Percentiles rank a stretch among this genome's conserved stretches.
Conservation (phyloP, 306 rosid genomes). For the Ormosia emarginata region DNA sequence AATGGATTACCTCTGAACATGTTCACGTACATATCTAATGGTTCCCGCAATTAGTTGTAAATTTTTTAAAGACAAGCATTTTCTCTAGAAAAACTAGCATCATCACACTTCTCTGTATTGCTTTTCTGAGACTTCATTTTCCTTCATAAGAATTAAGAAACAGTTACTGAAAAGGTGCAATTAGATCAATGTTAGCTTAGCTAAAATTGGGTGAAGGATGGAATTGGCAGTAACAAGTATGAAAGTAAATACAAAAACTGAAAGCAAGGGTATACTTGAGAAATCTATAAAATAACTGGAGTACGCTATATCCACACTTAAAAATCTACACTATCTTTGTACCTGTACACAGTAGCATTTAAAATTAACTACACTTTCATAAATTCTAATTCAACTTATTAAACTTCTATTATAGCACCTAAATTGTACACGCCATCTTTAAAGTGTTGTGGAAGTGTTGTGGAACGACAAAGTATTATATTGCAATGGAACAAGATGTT, state of each 20-base stretch:
- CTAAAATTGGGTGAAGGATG: background rate
- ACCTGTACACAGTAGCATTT: background rate
- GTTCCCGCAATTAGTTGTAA: background rate
- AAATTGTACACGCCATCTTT: background rate
- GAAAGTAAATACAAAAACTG: background rate
- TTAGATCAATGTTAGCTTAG: background rate
- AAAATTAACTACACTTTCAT: background rate
- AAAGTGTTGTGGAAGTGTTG: background rate
- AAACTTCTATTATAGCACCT: background rate
- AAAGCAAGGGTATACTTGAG: background rate
- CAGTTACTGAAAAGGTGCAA: background rate
- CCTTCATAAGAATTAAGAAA: background rate
- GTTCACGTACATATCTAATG: background rate
- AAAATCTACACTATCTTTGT: background rate
- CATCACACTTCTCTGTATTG: background rate
- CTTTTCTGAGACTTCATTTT: conserved; percentile 11
- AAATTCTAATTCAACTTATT: background rate
- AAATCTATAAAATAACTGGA: background rate
- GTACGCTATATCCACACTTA: background rate
- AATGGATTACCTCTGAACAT: background rate
- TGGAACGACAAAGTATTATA: background rate
- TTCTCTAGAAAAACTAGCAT: background rate
- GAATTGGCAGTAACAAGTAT: background rate
- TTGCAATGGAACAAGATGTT: background rate
- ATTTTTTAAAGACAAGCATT: background rate